A percentile compares a stretch with the other conserved stretches of the same genome.
Conservation (phyloP, 805 yeast genomes). For the Cyberlindnera subsufficiens region DNA sequence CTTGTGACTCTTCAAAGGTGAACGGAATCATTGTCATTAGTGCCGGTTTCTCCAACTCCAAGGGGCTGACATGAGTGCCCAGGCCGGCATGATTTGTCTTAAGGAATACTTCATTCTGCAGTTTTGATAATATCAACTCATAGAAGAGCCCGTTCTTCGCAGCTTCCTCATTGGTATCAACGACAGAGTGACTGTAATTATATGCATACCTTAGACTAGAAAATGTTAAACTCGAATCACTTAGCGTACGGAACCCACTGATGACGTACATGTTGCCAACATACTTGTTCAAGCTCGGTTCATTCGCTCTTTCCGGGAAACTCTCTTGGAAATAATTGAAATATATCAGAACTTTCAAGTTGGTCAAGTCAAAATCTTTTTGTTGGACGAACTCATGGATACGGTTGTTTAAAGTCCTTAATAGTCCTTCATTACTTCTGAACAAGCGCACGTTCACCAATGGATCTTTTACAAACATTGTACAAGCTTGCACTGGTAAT, state of each 20-base stretch:
- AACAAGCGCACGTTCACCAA: slow-evolving; percentile 13
- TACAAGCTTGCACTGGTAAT: slow-evolving; percentile 18
- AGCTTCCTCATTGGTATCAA: slow-evolving; percentile 21
- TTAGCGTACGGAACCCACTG: slow-evolving; percentile 13
- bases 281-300: slow-evolving; percentile 19
- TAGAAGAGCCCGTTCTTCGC: slow-evolving; percentile 17
- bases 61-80: slow-evolving; percentile 17
- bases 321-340: slow-evolving; percentile 21
- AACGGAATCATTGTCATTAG: slow-evolving; percentile 17
- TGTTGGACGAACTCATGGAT: slow-evolving; percentile 16
- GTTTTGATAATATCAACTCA: slow-evolving; percentile 17
- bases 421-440: slow-evolving; percentile 13
- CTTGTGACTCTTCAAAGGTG: slow-evolving; percentile 16
- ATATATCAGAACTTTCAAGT: slow-evolving; percentile 15
- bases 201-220: slow-evolving; percentile 16
- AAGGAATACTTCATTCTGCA: slow-evolving; percentile 18
- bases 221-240: slow-evolving; percentile 18
- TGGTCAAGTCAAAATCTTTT: slow-evolving; percentile 9
- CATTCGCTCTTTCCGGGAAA: slow-evolving; percentile 19
- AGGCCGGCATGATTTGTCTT: slow-evolving; percentile 18
- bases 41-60: slow-evolving; percentile 19
- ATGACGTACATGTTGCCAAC: slow-evolving; percentile 22
- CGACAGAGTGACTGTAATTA: slow-evolving; percentile 19
- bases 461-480: slow-evolving; percentile 18
- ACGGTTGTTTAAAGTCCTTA: slow-evolving; percentile 12